Percentiles rank a stretch among this genome's conserved stretches.
Conservation (phyloP, 164 flowering plant species). For the Malania oleifera region DNA sequence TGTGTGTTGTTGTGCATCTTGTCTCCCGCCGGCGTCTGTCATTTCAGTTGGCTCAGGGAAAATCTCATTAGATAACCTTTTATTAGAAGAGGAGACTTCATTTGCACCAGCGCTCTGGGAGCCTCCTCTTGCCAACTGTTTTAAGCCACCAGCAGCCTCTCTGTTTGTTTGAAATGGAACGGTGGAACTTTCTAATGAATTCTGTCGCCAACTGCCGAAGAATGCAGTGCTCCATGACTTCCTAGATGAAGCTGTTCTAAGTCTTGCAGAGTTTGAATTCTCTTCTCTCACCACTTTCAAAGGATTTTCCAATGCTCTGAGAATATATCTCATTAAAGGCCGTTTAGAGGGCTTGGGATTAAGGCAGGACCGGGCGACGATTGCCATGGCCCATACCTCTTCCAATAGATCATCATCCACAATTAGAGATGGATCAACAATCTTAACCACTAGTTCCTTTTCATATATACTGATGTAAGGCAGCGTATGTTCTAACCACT, state of each 20-base stretch:
- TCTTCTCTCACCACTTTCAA: slow-evolving; percentile 82
- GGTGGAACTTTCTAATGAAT: slow-evolving; percentile 54
- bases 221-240: slow-evolving; percentile 92
- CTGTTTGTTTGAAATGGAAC: slow-evolving; percentile 27
- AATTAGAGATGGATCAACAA: slow-evolving; percentile 70
- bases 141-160: slow-evolving; percentile 46
- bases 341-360: slow-evolving; percentile 77
- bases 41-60: slow-evolving; percentile 68
- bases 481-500: slow-evolving; percentile 65
- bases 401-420: slow-evolving; percentile 76
- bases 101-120: slow-evolving; percentile 58
- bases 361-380: slow-evolving; percentile 80
- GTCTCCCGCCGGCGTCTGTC: slow-evolving; percentile 50
- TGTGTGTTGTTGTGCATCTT: slow-evolving; percentile 22
- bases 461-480: slow-evolving; percentile 66
- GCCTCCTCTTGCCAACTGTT: slow-evolving; percentile 45
- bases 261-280: slow-evolving; percentile 56
- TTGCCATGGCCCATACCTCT: slow-evolving; percentile 97
- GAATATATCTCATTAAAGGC: slow-evolving; percentile 72
- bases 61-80: slow-evolving; percentile 68
- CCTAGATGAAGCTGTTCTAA: slow-evolving; percentile 75
- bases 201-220: slow-evolving; percentile 93
- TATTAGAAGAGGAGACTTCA: slow-evolving; percentile 55
- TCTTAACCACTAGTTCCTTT: slow-evolving; percentile 63
- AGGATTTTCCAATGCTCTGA: slow-evolving; percentile 82